Conservation (phyloP, 208 protist species). For the Acanthamoeba quina region DNA sequence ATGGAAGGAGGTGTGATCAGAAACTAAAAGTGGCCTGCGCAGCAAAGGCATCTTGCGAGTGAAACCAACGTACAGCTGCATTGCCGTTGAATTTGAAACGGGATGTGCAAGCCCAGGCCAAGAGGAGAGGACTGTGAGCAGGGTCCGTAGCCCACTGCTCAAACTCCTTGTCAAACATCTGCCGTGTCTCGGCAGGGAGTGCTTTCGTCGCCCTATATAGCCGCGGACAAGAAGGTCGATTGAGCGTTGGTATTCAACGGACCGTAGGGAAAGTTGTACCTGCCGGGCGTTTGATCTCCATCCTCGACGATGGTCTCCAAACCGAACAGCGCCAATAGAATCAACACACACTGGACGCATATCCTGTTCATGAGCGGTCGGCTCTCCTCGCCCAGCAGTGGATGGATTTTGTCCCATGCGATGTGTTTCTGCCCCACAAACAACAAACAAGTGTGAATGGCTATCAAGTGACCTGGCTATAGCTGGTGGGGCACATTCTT, state of each 20-base stretch:
- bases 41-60: neutral
- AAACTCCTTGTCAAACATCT: slow-evolving; percentile 25
- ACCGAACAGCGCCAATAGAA: neutral
- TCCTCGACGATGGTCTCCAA: neutral
- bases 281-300: neutral
- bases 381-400: slow-evolving; percentile 2
- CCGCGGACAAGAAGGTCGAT: too few species aligned
- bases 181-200: neutral
- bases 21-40: neutral
- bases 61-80: neutral
- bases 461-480: too few species aligned
- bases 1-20: neutral
- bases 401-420: neutral
- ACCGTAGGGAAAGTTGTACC: neutral
- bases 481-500: neutral
- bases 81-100: neutral
- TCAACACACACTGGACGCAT: neutral
- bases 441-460: too few species aligned
- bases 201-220: too few species aligned
- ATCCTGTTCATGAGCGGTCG: neutral
- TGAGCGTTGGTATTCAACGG: too few species aligned
- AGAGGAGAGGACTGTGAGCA: neutral
- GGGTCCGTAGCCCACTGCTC: neutral
- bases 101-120: slow-evolving; percentile 21
- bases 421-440: neutral